phyloP scores from a whole-genome alignment of 495 filamentous ascomycete genomes.

The Penicillium roqueforti region DNA sequence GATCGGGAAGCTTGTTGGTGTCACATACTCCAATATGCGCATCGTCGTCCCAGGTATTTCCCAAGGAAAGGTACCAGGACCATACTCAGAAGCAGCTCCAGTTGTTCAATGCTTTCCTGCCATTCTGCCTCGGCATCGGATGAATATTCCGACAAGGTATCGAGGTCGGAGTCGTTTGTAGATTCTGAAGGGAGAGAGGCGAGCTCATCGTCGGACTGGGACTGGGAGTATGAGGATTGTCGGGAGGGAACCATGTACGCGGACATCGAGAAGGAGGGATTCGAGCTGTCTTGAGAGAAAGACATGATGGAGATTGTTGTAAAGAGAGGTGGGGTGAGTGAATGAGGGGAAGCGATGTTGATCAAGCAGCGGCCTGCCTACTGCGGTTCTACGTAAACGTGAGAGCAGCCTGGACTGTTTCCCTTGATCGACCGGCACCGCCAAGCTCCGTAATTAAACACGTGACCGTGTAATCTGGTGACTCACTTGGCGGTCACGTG shows the following conservation, averaged over 20 bases:
- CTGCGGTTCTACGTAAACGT: conserved; percentile 23
- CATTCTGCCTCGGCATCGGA: conserved; percentile 90
- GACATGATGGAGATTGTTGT: conserved; percentile 23
- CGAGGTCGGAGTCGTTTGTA: conserved; percentile 54
- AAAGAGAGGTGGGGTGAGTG: background rate
- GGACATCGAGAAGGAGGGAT: conserved; percentile 43
- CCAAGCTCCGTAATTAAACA: conserved; percentile 10
- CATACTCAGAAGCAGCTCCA: conserved; percentile 90
- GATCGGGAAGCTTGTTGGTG: background rate
- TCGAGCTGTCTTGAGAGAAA: conserved; percentile 31
- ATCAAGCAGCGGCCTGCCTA: conserved; percentile 41
- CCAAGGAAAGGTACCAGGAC: conserved; percentile 88
- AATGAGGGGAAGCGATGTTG: conserved; percentile 4
- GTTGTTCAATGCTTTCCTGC: conserved; percentile 86
- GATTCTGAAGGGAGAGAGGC: conserved; percentile 76
- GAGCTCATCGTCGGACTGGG: conserved; percentile 61
- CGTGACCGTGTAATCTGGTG: conserved; percentile 17
- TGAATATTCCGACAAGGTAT: conserved; percentile 51
- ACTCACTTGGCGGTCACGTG: conserved; percentile 28
- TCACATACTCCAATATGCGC: conserved; percentile 86
- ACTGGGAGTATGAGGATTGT: conserved; percentile 38
- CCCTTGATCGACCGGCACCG: conserved; percentile 2
- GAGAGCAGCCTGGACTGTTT: conserved; percentile 20
- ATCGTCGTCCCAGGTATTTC: conserved; percentile 88
- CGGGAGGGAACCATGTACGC: conserved; percentile 40